These are phyloP conservation scores for Ceratocystis papillata DNA, from an alignment of 2,329 filamentous ascomycete genomes.

Conservation along the genomic window DNA sequence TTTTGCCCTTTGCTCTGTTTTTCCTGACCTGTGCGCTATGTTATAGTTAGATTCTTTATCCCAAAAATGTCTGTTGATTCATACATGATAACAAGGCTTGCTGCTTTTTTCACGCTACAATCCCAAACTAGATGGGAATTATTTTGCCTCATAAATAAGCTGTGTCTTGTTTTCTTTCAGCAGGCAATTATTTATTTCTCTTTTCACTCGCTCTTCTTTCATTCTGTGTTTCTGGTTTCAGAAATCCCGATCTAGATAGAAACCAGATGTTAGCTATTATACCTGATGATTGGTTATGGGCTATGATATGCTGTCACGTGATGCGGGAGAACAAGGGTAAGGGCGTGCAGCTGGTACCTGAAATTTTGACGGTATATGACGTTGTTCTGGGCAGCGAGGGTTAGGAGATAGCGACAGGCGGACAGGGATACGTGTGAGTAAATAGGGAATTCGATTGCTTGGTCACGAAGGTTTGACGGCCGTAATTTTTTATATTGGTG, in stretches of 20 bases:
- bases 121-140: no score
- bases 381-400: background rate
- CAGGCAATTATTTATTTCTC: background rate
- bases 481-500: no score
- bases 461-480: no score
- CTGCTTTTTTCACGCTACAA: no score
- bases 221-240: background rate
- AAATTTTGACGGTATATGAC: background rate
- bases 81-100: no score
- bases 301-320: background rate
- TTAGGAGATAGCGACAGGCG: background rate
- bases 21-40: background rate
- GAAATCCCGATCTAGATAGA: background rate
- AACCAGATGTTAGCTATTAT: background rate
- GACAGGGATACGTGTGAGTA: background rate
- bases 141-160: background rate
- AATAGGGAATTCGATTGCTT: no score
- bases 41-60: no score
- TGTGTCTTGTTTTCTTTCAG: background rate
- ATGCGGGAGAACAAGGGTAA: background rate
- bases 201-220: background rate
- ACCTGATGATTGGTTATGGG: background rate
- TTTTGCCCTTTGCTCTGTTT: background rate
- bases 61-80: no score
- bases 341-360: slow-evolving; percentile 11